These are phyloP conservation scores for Phytophthora quininea DNA, from an alignment of 352 stramenopile species.

Conservation along the genomic window DNA sequence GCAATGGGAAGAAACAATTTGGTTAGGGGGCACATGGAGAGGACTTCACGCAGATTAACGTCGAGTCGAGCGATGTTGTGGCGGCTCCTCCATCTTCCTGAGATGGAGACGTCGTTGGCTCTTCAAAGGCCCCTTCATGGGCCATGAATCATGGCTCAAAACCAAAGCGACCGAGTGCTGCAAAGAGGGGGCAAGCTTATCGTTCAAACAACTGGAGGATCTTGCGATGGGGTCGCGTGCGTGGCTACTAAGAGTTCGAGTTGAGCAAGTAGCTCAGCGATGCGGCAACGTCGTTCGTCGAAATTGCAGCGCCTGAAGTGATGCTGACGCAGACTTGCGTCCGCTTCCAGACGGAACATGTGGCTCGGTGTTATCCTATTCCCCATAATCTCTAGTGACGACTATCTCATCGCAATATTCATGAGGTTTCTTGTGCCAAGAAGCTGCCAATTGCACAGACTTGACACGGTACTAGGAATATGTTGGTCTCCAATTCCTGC, in stretches of 20 bases:
- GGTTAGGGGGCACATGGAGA: not conserved
- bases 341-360: no score
- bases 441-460: no score
- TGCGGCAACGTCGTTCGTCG: not conserved
- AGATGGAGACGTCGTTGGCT: not conserved
- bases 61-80: not conserved
- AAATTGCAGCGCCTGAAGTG: not conserved
- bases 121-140: not conserved
- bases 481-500: no score
- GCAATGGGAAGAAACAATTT: not conserved
- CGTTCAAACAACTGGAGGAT: not conserved
- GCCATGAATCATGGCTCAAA: no score
- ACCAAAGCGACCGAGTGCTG: not conserved
- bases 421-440: no score
- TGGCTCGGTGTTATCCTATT: no score
- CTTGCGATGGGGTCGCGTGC: not conserved
- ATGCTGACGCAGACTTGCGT: not conserved
- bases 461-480: no score
- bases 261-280: not conserved
- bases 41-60: not conserved
- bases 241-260: not conserved
- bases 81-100: not conserved
- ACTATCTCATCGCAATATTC: no score
- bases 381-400: no score
- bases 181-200: not conserved